phyloP scores from a whole-genome alignment of 345 rosid genomes.

The Eucalyptus globulus region DNA sequence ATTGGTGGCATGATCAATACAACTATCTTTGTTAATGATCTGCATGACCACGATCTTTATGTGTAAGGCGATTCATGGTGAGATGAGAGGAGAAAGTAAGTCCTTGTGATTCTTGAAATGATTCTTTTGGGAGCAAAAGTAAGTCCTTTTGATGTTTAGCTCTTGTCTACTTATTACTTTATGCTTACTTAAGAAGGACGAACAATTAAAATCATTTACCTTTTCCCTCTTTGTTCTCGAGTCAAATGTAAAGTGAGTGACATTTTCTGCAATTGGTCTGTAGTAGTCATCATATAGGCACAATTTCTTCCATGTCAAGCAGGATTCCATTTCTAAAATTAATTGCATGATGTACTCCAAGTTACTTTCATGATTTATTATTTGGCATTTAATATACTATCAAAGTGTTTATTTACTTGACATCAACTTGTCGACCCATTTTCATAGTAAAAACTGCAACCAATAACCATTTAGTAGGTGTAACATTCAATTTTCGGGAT shows the following conservation, averaged over 20 bases:
- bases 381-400: neutral
- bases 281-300: neutral
- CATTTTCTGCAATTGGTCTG: neutral
- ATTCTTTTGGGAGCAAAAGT: neutral
- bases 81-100: neutral
- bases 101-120: neutral
- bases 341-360: neutral
- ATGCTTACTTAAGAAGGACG: neutral
- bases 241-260: neutral
- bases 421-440: too few species aligned
- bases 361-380: neutral
- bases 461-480: neutral
- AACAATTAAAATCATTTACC: neutral
- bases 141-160: too few species aligned
- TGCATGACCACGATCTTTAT: neutral
- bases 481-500: neutral
- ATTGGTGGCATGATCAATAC: neutral
- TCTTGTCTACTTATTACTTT: neutral
- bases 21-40: neutral
- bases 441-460: neutral
- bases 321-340: neutral
- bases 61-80: neutral
- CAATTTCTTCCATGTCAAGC: neutral
- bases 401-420: neutral
- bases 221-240: neutral